These are phyloP conservation scores for Pestalotiopsis sp. DNA, from an alignment of 2,329 filamentous ascomycete species.

Conservation along the genomic window DNA sequence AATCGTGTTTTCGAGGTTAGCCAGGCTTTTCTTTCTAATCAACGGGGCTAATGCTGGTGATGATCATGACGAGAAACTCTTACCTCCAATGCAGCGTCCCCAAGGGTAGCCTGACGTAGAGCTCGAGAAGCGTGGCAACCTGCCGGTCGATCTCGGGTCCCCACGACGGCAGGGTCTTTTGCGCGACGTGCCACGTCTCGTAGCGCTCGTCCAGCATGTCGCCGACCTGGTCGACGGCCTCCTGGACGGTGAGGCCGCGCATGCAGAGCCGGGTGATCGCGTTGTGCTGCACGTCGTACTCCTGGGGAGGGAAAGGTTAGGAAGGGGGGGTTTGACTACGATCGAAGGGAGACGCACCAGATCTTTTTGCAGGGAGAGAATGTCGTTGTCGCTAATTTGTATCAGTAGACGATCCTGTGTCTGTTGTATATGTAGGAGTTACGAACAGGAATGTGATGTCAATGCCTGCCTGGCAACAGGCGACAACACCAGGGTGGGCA, in stretches of 20 bases:
- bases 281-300: not conserved
- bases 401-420: not conserved
- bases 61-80: not conserved
- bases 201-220: not conserved
- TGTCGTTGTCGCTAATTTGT: not conserved
- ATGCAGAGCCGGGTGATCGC: not conserved
- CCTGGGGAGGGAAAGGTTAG: not conserved
- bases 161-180: not conserved
- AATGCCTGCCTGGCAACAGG: not conserved
- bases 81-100: not conserved
- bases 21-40: no score
- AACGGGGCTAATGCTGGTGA: no score
- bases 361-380: not conserved
- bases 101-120: not conserved
- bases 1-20: no score
- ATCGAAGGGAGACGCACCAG: not conserved
- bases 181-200: not conserved
- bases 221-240: not conserved
- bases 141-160: not conserved
- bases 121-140: not conserved
- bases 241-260: not conserved
- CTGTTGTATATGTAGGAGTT: not conserved
- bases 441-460: not conserved
- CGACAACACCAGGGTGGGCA: not conserved
- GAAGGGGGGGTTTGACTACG: not conserved